Base-by-base conservation (phyloP, 2,329 filamentous ascomycete genomes). In the Fusarium goolgardi region DNA sequence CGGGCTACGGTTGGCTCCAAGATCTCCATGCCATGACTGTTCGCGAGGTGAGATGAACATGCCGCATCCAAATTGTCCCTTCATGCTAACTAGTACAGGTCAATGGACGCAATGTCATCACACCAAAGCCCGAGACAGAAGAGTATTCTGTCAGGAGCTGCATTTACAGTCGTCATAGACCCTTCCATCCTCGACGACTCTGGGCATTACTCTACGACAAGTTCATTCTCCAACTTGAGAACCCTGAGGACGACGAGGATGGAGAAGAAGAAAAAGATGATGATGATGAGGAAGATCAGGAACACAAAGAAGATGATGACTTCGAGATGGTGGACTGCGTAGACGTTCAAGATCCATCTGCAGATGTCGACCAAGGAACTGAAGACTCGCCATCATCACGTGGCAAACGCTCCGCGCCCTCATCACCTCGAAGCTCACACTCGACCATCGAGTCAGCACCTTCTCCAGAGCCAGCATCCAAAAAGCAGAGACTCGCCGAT, bases 141-240 rank as follows among this genome's bases (percentile, higher is more conserved):
- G 90, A 92, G 81, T 92, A 92, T 72, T 89, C 88, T 10, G 89
- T 93, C 13, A 85, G 87, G 35, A 92, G 87, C 73, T 91, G 91
- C 68, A 87, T 93, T 15, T 93, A 93, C 74, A 81, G 83, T 1
- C 85, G 87, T 0, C 81, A 86, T 10, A 80, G 85, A 1, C 88
- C 88, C 0, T 85, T 86, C 55, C 81, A 86, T 40, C 84, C 84
- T 0, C 75, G 75, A 3, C 74, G 83, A 0, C 77, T 86, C 0
- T 86, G 80, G 77, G 73, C 76, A 0, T 71, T 83, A 21, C 63
- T 85, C 2, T 79, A 82, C 32, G 79, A 85, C 62, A 84, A 84
- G 65, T 86, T 86, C 32, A 83, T 85, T 37, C 75, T 85, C 8
- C 83, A 85, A 50, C 77, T 82, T 37, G 82, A 84, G 66, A 76